Evolutionary conservation across 1,284 basidiomycete species (phyloP), one percentile per base, ranked within the genome.

Genomic region (Volvariella volvacea): DNA sequence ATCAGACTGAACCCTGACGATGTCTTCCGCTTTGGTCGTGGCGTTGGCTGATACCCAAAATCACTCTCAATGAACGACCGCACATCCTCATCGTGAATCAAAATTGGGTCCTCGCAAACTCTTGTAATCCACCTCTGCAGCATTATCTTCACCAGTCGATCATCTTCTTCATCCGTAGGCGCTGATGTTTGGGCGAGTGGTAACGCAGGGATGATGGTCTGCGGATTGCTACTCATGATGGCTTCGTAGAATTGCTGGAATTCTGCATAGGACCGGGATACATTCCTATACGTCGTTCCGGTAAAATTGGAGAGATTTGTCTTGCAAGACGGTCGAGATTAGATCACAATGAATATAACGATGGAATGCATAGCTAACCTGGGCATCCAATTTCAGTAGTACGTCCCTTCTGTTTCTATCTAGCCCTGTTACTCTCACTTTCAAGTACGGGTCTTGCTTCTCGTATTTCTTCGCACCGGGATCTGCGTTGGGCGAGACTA

Each of bases 111-210:
- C 56, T 92, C 88, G 63, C 88, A 92, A 31, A 97, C 78, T 42
- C 93, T 72, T 4, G 87, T 83, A 47, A 95, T 76, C 92, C 93
- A 97, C 48, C 89, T 74, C 65, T 96, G 94, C 19, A 96, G 72
- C 74, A 92, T 90, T 50, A 93, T 87, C 58, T 86, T 85, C 32
- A 97, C 90, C 1, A 97, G 74, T 25, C 94, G 76, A 62, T 97
- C 93, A 62, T 97, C 91, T 65, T 97, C 94, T 66, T 96, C 93
- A 59, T 96, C 92, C 12, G 90, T 93, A 17, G 90, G 85, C 1
- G 93, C 93, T 1, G 92, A 94, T 0, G 92, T 96, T 52, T 94
- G 89, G 1, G 92, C 80, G 16, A 95, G 73, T 1, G 93, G 92
- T 9, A 96, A 73, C 2, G 93, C 93, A 10, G 93, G 89, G 10